Conservation (phyloP, 1,139 yeast genomes). For the Yarrowia galli region DNA sequence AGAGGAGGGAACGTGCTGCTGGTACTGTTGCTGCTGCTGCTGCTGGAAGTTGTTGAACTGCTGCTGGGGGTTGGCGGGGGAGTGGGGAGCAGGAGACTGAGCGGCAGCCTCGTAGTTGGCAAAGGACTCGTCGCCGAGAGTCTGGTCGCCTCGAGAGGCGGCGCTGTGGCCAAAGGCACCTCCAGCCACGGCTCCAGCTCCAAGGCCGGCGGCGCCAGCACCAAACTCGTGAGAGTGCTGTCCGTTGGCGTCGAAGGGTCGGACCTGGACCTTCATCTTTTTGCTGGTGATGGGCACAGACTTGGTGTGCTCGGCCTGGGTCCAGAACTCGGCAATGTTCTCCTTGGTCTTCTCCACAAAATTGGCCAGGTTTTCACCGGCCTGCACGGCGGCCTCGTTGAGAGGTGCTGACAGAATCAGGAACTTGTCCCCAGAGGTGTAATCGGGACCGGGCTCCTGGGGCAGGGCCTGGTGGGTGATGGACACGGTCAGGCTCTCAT, state of each 20-base stretch:
- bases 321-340: slow-evolving; percentile 74
- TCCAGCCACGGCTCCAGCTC: slow-evolving; percentile 39
- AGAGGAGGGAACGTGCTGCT: slow-evolving; percentile 22
- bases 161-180: slow-evolving; percentile 38
- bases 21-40: slow-evolving; percentile 37
- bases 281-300: slow-evolving; percentile 68
- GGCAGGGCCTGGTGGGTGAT: slow-evolving; percentile 51
- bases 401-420: slow-evolving; percentile 86
- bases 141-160: slow-evolving; percentile 37
- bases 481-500: slow-evolving; percentile 72
- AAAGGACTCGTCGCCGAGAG: slow-evolving; percentile 38
- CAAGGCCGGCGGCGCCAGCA: slow-evolving; percentile 43
- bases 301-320: slow-evolving; percentile 67
- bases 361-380: slow-evolving; percentile 37
- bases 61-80: slow-evolving; percentile 15
- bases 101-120: slow-evolving; percentile 42
- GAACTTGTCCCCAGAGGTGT: slow-evolving; percentile 89
- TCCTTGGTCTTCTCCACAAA: slow-evolving; percentile 40
- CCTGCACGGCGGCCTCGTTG: slow-evolving; percentile 51
- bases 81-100: slow-evolving; percentile 43
- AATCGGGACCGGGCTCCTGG: slow-evolving; percentile 74
- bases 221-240: slow-evolving; percentile 39
- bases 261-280: slow-evolving; percentile 79
- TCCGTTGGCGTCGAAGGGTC: slow-evolving; percentile 46
- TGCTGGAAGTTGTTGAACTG: slow-evolving; percentile 19